Conservation (phyloP, 306 rosid genomes). For the Alnus rubra region DNA sequence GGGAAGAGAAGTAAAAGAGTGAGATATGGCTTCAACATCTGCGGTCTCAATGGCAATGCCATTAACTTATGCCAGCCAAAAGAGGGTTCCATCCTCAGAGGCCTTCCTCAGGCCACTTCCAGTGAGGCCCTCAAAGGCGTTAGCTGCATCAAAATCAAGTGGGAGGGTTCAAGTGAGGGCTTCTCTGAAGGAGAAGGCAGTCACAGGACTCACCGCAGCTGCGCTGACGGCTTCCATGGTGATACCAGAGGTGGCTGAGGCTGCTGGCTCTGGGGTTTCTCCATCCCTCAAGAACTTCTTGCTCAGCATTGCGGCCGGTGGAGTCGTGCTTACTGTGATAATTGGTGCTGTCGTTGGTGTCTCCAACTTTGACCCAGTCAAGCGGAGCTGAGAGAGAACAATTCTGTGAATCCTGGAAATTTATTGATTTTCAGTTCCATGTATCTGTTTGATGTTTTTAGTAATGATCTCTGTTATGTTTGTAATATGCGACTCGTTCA, state of each 20-base stretch:
- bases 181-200: conserved; percentile 86
- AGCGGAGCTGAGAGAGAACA: conserved; percentile 56
- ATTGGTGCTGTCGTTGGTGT: conserved; percentile 85
- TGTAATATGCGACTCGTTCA: conserved; percentile 43
- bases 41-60: conserved; percentile 82
- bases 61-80: conserved; percentile 44
- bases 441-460: conserved; percentile 34
- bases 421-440: conserved; percentile 29
- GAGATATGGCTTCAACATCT: conserved; percentile 69
- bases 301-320: conserved; percentile 95
- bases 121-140: conserved; percentile 41
- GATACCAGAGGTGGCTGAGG: conserved; percentile 88
- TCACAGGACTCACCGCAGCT: conserved; percentile 69
- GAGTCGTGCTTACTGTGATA: conserved; percentile 54
- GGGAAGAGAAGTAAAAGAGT: conserved; percentile 4
- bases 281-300: conserved; percentile 95
- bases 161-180: conserved; percentile 60
- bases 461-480: conserved; percentile 37
- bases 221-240: conserved; percentile 77
- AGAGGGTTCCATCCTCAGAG: conserved; percentile 47
- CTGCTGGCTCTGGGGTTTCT: conserved; percentile 59
- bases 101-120: conserved; percentile 64
- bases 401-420: conserved; percentile 6
- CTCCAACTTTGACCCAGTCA: conserved; percentile 90
- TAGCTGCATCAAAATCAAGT: conserved; percentile 33